Evolutionary conservation across 2,329 filamentous ascomycete species (phyloP), one percentile per base, ranked within the genome.

Genomic region (Aureobasidium sp.): DNA sequence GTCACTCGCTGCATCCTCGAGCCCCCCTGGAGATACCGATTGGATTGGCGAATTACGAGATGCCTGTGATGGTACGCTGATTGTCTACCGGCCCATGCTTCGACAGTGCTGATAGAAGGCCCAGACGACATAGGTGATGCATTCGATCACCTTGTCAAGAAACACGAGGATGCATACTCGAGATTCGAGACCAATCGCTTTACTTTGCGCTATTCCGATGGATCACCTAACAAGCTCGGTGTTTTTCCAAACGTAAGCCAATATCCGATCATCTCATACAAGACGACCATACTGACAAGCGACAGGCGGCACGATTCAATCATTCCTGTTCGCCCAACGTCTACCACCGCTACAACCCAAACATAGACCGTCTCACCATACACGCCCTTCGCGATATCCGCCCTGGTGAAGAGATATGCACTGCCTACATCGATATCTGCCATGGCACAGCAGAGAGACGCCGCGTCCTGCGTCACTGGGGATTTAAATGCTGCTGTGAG

Each of bases 401-500:
- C n/a, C 60, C 64, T 7, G 70, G 69, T n/a, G 68, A 70, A 54
- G 70, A 72, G 53, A 40, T 72, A 3, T 50, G 64, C 15, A 67
- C 63, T 11, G 63, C 62, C 11, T 70, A 70, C 61, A 66, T 65
- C 27, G 60, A 65, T 31, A 63, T 65, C 8, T 63, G 63, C 31
- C 61, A 64, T 45, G 24, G 53, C 14, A 63, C 49, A 62, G 64
- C 48, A 19, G 52, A 49, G 33, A 59, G 58, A 33, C 49, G 64
- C n/a, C 60, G 63, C 12, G 31, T 61, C 1, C 61, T 68, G 14
- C 64, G 67, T n/a, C 62, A 66, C 47, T 71, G 70, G 62, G 68
- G 65, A 27, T 72, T 73, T 65, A 66, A 57, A 22, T 72, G 71
- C 63, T 45, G 62, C 1, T 73, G 71, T 42, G 27, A 33, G 7